phyloP scores from a whole-genome alignment of 352 stramenopile genomes.

The Globisporangium nagaii region DNA sequence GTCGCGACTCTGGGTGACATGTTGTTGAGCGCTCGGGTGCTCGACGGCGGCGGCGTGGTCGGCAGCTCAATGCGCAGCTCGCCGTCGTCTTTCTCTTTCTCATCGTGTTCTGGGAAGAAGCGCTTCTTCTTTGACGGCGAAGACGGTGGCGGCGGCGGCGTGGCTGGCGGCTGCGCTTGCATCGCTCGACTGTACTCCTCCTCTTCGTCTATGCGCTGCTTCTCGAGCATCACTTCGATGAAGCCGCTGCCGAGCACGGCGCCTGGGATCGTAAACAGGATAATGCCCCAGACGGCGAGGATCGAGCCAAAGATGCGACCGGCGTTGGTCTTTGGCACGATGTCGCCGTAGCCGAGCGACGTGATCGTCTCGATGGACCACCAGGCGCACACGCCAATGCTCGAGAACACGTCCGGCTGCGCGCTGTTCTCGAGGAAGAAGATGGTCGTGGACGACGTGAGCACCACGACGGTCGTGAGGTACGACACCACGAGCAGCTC shows the following conservation, averaged over 20 bases:
- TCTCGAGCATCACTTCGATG: conserved; percentile 67
- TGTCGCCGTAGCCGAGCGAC: conserved; percentile 59
- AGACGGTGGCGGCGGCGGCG: background rate
- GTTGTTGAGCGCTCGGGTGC: conserved; percentile 5
- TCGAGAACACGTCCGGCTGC: conserved; percentile 45
- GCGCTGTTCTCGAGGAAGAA: conserved; percentile 55
- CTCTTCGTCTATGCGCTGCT: conserved; percentile 40
- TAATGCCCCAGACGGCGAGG: conserved; percentile 47
- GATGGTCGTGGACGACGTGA: conserved; percentile 56
- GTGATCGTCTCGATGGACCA: conserved; percentile 65
- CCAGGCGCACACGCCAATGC: conserved; percentile 43
- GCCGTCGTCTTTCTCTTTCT: background rate
- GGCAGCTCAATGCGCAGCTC: conserved; percentile 4
- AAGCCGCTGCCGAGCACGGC: conserved; percentile 55
- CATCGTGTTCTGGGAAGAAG: background rate
- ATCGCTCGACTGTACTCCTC: conserved; percentile 30
- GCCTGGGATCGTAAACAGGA: conserved; percentile 62
- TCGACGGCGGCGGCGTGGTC: background rate
- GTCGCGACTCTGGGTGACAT: conserved; percentile 20
- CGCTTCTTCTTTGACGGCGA: background rate
- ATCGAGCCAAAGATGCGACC: conserved; percentile 34
- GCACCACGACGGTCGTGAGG: conserved; percentile 42
- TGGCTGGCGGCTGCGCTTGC: background rate
- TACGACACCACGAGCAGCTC: conserved; percentile 60
- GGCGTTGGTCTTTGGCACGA: conserved; percentile 38